Evolutionary conservation across 768 basidiomycete genomes (phyloP), one percentile per base, ranked within the genome.

Genomic region (Pulveroboletus sp.): DNA sequence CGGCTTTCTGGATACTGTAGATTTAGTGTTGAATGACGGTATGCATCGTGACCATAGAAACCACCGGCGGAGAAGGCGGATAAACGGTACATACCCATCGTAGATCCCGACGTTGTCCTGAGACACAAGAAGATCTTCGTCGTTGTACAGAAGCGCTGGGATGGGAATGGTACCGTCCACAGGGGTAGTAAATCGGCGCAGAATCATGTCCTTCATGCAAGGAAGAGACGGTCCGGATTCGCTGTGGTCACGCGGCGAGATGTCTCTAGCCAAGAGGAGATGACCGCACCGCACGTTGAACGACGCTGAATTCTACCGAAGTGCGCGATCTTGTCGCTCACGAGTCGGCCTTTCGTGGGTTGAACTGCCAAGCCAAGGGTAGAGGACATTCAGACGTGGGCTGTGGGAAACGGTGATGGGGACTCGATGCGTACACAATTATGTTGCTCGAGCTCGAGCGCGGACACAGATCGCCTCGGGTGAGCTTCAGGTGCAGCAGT

Each of bases 61-160:
- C 35, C 52, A 32, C 35, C 45, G 37, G 36, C 32, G 32, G 26
- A 36, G 26, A 43, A 49, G 41, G 46, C 24, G 40, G 39, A 36
- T 14, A 50, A 36, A 58, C 28, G 51, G 35, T 27, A 71, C 85
- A 54, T 66, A 94, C 93, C 91, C 92, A 57, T 93, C 85, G 61
- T 98, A 98, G 48, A 98, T 83, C 1, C 94, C 94, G 6, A 97
- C 85, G 44, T 72, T 73, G 39, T 91, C 86, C 62, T 92, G 90
- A 39, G 77, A 80, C 7, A 80, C 74, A 2, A 89, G 70, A 28
- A 89, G 71, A 39, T 82, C 81, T 69, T 98, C 95, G 49, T 93
- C 90, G 12, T 79, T 75, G 61, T 89, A 93, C 0, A 93, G 73
- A 14, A 89, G 72, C 1, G 89, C 89, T 21, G 74, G 75, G 14